phyloP scores from a whole-genome alignment of 768 basidiomycete genomes.

The Saitozyma sp. region DNA sequence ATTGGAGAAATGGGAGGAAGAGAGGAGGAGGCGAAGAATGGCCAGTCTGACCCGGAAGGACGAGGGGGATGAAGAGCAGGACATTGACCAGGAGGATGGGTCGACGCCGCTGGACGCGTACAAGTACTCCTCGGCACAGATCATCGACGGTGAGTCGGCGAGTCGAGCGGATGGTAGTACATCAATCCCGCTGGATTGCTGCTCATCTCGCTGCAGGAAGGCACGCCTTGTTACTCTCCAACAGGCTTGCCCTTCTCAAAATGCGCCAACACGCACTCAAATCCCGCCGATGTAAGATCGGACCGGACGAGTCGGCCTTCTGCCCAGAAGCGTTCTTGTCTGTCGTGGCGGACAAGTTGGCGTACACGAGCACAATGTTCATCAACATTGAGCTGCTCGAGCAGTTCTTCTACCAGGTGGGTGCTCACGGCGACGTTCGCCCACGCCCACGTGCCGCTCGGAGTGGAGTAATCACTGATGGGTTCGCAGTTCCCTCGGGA shows the following conservation, averaged over 20 bases:
- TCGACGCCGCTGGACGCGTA: slow-evolving; percentile 67
- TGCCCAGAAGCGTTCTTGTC: slow-evolving; percentile 97
- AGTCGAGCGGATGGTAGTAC: not conserved
- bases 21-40: slow-evolving; percentile 36
- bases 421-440: slow-evolving; percentile 31
- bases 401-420: slow-evolving; percentile 96
- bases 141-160: slow-evolving; percentile 74
- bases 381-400: slow-evolving; percentile 98
- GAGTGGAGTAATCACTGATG: not conserved
- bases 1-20: slow-evolving; percentile 67
- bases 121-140: slow-evolving; percentile 84
- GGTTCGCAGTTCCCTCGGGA: slow-evolving; percentile 82
- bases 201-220: slow-evolving; percentile 63
- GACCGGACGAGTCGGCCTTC: slow-evolving; percentile 82
- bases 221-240: slow-evolving; percentile 83
- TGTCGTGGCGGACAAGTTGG: slow-evolving; percentile 94
- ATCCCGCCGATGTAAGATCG: slow-evolving; percentile 81
- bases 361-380: slow-evolving; percentile 94
- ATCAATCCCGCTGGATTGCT: not conserved
- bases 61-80: slow-evolving; percentile 24
- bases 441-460: too few relatives aligned
- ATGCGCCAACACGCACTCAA: slow-evolving; percentile 81
- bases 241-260: slow-evolving; percentile 78
- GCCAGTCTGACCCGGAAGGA: slow-evolving; percentile 20
- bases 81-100: slow-evolving; percentile 60